Conservation (phyloP, 805 yeast genomes). For the Yamadazyma ubonensis region DNA sequence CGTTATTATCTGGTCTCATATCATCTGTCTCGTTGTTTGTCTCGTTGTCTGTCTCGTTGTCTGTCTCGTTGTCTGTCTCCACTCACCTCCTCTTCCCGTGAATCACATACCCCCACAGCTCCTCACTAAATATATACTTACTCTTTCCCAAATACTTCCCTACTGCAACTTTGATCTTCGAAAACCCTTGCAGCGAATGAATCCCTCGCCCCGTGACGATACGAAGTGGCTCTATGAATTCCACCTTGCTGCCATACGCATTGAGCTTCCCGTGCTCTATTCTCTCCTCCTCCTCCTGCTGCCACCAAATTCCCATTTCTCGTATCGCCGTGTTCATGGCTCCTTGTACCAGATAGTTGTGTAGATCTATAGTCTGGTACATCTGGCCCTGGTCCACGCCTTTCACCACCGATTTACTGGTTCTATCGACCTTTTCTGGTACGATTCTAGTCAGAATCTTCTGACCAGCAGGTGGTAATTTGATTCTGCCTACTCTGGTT, state of each 20-base stretch:
- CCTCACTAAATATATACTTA: slow-evolving; percentile 48
- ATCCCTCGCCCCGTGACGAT: slow-evolving; percentile 71
- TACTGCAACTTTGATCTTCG: slow-evolving; percentile 48
- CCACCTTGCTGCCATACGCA: slow-evolving; percentile 33
- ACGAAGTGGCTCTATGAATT: slow-evolving; percentile 41
- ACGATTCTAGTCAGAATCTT: neutral
- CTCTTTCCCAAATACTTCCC: slow-evolving; percentile 34
- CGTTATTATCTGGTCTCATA: no score
- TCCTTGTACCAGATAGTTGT: slow-evolving; percentile 46
- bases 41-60: no score
- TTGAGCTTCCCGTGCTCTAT: slow-evolving; percentile 36
- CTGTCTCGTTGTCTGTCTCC: no score
- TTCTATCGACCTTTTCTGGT: neutral
- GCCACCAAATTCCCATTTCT: slow-evolving; percentile 62
- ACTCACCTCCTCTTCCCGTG: slow-evolving; percentile 17
- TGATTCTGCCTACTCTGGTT: neutral
- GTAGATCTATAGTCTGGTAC: slow-evolving; percentile 51
- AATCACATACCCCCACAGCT: slow-evolving; percentile 24
- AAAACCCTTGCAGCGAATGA: slow-evolving; percentile 59
- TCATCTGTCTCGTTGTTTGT: no score
- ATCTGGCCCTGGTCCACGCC: neutral
- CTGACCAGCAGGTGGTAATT: slow-evolving; percentile 1
- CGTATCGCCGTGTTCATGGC: slow-evolving; percentile 41
- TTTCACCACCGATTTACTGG: neutral
- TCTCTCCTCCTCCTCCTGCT: slow-evolving; percentile 47